phyloP scores from a whole-genome alignment of 257 asterid genomes.

The Penstemon eatonii region DNA sequence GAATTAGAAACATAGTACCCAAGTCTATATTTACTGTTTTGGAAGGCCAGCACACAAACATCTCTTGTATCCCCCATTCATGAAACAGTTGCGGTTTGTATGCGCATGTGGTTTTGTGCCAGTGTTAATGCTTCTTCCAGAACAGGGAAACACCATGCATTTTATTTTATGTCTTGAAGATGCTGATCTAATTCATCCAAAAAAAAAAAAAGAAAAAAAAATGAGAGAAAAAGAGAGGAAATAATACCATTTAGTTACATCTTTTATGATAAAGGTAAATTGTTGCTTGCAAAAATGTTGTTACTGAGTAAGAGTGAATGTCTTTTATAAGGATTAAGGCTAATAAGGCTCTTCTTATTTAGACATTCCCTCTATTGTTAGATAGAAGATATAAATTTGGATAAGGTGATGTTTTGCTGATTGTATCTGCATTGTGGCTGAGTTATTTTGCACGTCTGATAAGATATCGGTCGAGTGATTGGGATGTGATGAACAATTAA shows the following conservation, averaged over 20 bases:
- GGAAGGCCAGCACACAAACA: neutral
- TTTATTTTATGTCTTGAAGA: neutral
- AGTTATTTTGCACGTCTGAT: constrained; percentile 13
- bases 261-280: neutral
- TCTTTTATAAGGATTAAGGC: constrained; percentile 1
- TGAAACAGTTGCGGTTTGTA: neutral
- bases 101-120: neutral
- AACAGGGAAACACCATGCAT: neutral
- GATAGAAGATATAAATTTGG: neutral
- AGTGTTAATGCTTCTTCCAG: neutral
- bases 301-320: neutral
- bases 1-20: neutral
- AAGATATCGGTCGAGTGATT: constrained; percentile 15
- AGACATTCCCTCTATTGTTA: neutral
- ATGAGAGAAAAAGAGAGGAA: too few relatives aligned
- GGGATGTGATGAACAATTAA: constrained; percentile 7
- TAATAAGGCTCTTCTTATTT: neutral
- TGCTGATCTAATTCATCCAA: neutral
- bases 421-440: neutral
- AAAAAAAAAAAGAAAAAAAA: neutral
- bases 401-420: constrained; percentile 13
- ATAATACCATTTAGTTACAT: neutral
- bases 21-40: neutral
- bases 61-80: neutral
- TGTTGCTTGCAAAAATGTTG: constrained; percentile 2